Base-by-base conservation (phyloP, 2,329 filamentous ascomycete species). In the Aureobasidium sp. region DNA sequence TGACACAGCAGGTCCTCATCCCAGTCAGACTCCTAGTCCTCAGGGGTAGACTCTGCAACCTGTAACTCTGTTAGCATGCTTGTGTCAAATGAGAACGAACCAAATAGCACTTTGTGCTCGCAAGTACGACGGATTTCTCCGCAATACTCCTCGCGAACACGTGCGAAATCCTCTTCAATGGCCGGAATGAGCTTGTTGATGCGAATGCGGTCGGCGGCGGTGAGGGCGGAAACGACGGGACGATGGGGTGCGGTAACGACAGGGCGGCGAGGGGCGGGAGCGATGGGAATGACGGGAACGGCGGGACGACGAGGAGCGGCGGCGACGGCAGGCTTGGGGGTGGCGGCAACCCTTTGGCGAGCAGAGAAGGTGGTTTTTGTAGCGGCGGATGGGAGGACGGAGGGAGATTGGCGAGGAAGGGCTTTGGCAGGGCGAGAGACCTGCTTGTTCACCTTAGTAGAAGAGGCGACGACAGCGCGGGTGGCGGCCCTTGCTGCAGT, bases 21-120 rank as follows among this genome's bases (percentile, higher is more conserved):
- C 55, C 55, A 58, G n/a, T 58, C 55, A 9, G 55, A 48, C 34
- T 47, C 55, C 55, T 58, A 58, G 42, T 58, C 55, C 32, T 58
- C 55, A 9, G 1, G 42, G 29, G 2, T 4, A 6, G 34, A 13
- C 13, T 39, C 23, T 34, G 20, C 36, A 15, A 51, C 17, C 48
- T 51, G 48, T 5, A 51, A 8, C 20, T 36, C n/a, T 15, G 48
- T 51, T 15, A 51, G 48, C 32, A 26, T 5, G 10, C 29, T 36
- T 12, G 32, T 13, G 4, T 36, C 29, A 26, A 51, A 51, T 2
- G 17, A 23, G 5, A 51, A 51, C 29, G 29, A 29, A 37, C 48
- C 48, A n/a, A 27, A 10, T n/a, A 26, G 20, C 23, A 52, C 48
- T 17, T 26, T n/a, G 32, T 53, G 26, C 12, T 10, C 36, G 51